phyloP scores from a whole-genome alignment of 257 asterid genomes.

The Orobanche coerulescens region DNA sequence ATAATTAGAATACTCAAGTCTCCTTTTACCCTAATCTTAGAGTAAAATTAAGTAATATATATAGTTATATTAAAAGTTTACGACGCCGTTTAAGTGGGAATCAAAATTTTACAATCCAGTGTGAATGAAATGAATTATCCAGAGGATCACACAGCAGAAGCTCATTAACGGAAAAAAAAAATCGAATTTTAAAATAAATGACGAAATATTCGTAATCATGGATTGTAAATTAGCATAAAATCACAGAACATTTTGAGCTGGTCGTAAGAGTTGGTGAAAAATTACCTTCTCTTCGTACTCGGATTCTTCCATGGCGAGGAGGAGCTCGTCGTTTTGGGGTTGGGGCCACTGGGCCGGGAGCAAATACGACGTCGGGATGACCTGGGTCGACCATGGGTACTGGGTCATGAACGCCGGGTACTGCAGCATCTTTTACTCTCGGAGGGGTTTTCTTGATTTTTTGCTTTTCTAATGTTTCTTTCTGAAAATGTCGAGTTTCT shows the following conservation, averaged over 20 bases:
- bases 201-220: neutral
- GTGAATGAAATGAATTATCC: too few relatives aligned
- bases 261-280: neutral
- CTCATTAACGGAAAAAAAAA: neutral
- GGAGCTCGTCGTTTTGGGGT: slow-evolving; percentile 75
- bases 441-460: too few relatives aligned
- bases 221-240: neutral
- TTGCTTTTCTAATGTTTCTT: too few relatives aligned
- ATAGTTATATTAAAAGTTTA: too few relatives aligned
- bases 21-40: too few relatives aligned
- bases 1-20: too few relatives aligned
- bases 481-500: too few relatives aligned
- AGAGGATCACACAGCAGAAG: too few relatives aligned
- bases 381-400: slow-evolving; percentile 70
- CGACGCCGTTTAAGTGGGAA: too few relatives aligned
- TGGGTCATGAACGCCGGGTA: slow-evolving; percentile 74
- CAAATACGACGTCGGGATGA: slow-evolving; percentile 71
- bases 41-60: too few relatives aligned
- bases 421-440: slow-evolving; percentile 62
- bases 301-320: slow-evolving; percentile 85
- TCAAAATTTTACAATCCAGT: too few relatives aligned
- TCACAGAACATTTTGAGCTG: neutral
- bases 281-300: slow-evolving; percentile 81
- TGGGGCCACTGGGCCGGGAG: slow-evolving; percentile 88
- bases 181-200: neutral